Conservation (phyloP, 2,329 filamentous ascomycete genomes). For the Cytospora mali region DNA sequence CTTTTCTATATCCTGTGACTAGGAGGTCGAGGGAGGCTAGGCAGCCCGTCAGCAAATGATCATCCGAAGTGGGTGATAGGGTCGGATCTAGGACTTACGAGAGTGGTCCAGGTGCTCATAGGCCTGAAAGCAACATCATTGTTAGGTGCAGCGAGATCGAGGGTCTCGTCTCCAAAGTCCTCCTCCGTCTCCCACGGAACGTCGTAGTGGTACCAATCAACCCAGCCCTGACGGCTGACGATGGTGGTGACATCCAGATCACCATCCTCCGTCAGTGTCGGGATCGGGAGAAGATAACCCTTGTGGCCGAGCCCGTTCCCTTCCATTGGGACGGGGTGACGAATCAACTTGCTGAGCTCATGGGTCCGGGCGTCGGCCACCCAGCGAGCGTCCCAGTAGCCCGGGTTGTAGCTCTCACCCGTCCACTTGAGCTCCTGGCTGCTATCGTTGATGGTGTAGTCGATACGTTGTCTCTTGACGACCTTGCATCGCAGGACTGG, state of each 20-base stretch:
- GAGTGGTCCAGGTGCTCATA: background rate
- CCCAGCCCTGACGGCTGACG: background rate
- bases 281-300: background rate
- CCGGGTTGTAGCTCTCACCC: conserved; percentile 1
- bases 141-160: background rate
- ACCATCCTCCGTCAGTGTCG: background rate
- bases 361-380: background rate
- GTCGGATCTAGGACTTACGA: background rate
- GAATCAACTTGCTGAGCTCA: background rate
- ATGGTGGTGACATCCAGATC: background rate
- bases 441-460: conserved; percentile 1
- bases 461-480: background rate
- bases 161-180: background rate
- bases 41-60: background rate
- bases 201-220: background rate
- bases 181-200: background rate
- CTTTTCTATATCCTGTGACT: background rate
- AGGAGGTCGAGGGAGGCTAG: background rate
- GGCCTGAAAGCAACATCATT: background rate
- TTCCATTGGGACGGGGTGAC: background rate
- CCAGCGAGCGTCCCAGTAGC: background rate
- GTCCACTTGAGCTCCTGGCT: background rate
- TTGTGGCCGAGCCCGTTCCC: background rate
- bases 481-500: background rate
- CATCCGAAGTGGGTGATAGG: background rate